Conservation (phyloP, 1,284 basidiomycete species). For the Moniliophthora roreri region DNA sequence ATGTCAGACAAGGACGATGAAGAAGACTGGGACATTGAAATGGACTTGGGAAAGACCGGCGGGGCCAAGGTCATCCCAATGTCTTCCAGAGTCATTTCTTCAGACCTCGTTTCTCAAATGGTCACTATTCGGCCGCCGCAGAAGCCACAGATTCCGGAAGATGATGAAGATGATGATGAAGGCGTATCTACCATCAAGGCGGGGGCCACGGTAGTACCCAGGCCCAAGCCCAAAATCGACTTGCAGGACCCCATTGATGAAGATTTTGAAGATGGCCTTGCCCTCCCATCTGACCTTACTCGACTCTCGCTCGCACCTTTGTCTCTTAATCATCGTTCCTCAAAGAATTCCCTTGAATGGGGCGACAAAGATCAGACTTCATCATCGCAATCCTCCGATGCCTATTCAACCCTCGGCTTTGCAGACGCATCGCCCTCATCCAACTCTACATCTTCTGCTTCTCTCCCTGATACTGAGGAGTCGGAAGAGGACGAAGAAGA, state of each 20-base stretch:
- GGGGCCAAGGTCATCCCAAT: slow-evolving; percentile 43
- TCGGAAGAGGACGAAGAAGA: slow-evolving; percentile 68
- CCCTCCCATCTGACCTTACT: slow-evolving; percentile 73
- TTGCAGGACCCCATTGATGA: slow-evolving; percentile 50
- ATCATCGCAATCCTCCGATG: slow-evolving; percentile 80
- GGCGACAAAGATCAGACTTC: slow-evolving; percentile 78
- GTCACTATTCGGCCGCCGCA: slow-evolving; percentile 67
- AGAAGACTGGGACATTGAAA: slow-evolving; percentile 76
- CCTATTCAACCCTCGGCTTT: slow-evolving; percentile 75
- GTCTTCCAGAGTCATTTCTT: slow-evolving; percentile 35
- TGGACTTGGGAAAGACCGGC: slow-evolving; percentile 62
- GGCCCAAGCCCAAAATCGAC: slow-evolving; percentile 31
- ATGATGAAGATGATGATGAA: slow-evolving; percentile 75
- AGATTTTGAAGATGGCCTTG: slow-evolving; percentile 75
- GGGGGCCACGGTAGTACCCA: slow-evolving; percentile 44
- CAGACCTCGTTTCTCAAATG: slow-evolving; percentile 35
- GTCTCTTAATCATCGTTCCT: slow-evolving; percentile 67
- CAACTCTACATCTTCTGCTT: slow-evolving; percentile 64
- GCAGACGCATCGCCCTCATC: slow-evolving; percentile 70
- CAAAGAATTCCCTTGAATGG: slow-evolving; percentile 81
- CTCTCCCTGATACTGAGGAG: slow-evolving; percentile 66
- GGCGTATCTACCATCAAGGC: slow-evolving; percentile 80
- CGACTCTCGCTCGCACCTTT: slow-evolving; percentile 74
- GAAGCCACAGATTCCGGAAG: slow-evolving; percentile 46
- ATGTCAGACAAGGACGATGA: slow-evolving; percentile 64